phyloP scores from a whole-genome alignment of 2,329 filamentous ascomycete genomes.

The Helotiales sp. region DNA sequence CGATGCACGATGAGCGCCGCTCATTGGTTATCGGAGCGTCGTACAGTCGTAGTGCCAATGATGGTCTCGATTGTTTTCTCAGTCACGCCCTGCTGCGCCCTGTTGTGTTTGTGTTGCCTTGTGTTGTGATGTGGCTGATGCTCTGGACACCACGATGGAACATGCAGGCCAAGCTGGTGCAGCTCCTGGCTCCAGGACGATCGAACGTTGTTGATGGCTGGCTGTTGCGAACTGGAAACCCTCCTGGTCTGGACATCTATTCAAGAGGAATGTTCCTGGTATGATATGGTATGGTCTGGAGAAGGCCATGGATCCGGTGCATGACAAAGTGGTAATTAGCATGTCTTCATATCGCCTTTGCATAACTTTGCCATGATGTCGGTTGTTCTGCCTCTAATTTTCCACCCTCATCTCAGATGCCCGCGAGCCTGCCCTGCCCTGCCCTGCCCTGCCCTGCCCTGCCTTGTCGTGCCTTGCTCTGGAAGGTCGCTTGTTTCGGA shows the following conservation, averaged over 20 bases:
- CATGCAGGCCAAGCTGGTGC: neutral
- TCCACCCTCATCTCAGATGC: too few relatives aligned
- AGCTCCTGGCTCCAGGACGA: neutral
- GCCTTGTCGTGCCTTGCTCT: neutral
- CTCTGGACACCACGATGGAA: neutral
- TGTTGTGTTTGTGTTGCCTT: too few relatives aligned
- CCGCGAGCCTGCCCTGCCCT: too few relatives aligned
- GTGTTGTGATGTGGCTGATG: slow-evolving; percentile 1
- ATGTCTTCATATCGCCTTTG: neutral
- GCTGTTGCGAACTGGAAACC: neutral
- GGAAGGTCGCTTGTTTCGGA: neutral
- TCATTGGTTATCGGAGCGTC: too few relatives aligned
- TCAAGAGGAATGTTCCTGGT: too few relatives aligned
- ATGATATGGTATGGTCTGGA: too few relatives aligned
- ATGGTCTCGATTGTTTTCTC: too few relatives aligned
- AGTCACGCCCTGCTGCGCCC: too few relatives aligned
- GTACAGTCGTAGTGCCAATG: too few relatives aligned
- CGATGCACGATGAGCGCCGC: neutral
- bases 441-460: too few relatives aligned
- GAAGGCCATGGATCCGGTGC: neutral
- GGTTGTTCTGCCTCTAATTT: neutral
- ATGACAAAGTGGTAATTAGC: neutral
- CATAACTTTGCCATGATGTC: neutral
- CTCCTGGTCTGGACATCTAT: too few relatives aligned
- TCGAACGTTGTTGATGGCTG: neutral